These are phyloP conservation scores for Monosporozyma unispora DNA, from an alignment of 805 yeast species.

Conservation along the genomic window DNA sequence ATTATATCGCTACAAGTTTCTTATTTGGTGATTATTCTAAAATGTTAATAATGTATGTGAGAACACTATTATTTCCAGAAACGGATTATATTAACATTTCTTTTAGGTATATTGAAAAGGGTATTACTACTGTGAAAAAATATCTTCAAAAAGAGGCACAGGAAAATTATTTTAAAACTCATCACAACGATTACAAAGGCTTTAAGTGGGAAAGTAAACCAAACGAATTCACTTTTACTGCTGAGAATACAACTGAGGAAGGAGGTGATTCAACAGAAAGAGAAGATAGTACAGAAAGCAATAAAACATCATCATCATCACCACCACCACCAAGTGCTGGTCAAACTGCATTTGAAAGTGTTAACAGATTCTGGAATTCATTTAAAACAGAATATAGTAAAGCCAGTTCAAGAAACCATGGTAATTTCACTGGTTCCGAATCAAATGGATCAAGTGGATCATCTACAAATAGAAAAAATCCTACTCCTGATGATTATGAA, in stretches of 20 bases:
- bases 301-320: not conserved
- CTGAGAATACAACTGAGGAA: not conserved
- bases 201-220: not conserved
- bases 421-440: not conserved
- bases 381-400: not conserved
- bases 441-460: not conserved
- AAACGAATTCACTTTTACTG: not conserved
- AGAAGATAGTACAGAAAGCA: not conserved
- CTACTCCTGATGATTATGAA: not conserved
- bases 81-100: not conserved
- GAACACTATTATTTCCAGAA: not conserved
- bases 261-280: not conserved
- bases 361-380: not conserved
- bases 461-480: not conserved
- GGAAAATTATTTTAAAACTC: not conserved
- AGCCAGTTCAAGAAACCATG: not conserved
- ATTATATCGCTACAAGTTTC: slow-evolving; percentile 10
- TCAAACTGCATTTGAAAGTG: not conserved
- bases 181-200: not conserved
- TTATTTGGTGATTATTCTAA: slow-evolving; percentile 4
- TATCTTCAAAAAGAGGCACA: not conserved
- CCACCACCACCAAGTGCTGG: not conserved
- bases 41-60: not conserved
- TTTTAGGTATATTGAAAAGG: slow-evolving; percentile 1
- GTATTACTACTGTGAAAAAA: not conserved